Evolutionary conservation across 2,329 filamentous ascomycete species (phyloP), one percentile per base, ranked within the genome.

Genomic region (Botryosphaeria dothidea): DNA sequence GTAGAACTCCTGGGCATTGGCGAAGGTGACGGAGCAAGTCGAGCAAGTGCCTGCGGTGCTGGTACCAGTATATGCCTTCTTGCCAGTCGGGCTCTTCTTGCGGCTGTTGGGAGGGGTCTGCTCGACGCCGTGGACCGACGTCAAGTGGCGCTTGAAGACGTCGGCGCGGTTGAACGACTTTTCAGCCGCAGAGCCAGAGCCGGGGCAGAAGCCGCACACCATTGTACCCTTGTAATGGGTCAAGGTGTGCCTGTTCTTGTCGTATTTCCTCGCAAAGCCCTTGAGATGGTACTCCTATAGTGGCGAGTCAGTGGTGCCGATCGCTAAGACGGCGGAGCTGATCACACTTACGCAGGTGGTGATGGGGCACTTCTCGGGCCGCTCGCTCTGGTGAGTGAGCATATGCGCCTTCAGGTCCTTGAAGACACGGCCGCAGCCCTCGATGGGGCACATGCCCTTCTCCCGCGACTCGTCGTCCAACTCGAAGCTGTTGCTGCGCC

Each of bases 221-320:
- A 97, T 97, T 56, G 92, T 97, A 45, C 93, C 93, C 81, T 97
- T 97, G 85, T 97, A 97, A 77, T 97, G 93, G 4, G 93, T 97
- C 68, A 97, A 80, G 4, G 93, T 96, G 77, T 97, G 93, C 49
- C 93, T 84, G 80, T 97, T 97, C 85, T 96, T 96, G 83, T 97
- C 93, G 76, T 97, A 97, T 80, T 97, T 97, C 71, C 93, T 86
- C 11, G 93, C 93, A 74, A 97, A 97, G 3, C 93, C 93, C 80
- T 97, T 97, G 73, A 86, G 82, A 81, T 96, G 90, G 79, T 97
- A 97, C 73, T 96, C 92, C 56, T 60, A 21, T 34, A 4, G 9
- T 11, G 36, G 8, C 7, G 3, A 19, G 34, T 57, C 21, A 57
- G 36, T 7, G 8, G 38, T 6, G 7, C 11, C 13, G 36, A 31